These are phyloP conservation scores for Ichthyophthirius multifiliis DNA, from an alignment of 169 alveolate genomes.

Conservation along the genomic window DNA sequence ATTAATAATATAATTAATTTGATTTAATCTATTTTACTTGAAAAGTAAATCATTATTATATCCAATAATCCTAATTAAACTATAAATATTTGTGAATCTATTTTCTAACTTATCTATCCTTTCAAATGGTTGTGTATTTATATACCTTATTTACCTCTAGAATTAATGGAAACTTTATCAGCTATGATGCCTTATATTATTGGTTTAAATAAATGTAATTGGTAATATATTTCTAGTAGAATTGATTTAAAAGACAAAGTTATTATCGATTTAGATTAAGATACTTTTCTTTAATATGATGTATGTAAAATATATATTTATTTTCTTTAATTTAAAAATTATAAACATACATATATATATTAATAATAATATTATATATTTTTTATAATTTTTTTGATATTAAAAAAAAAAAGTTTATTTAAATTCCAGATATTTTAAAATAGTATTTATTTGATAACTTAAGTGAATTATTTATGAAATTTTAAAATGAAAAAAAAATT, in stretches of 20 bases:
- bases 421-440: neutral
- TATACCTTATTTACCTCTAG: neutral
- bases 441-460: neutral
- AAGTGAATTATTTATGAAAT: neutral
- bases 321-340: too few relatives aligned
- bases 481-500: neutral
- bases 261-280: neutral
- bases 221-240: neutral
- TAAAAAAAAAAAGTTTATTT: neutral
- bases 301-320: too few relatives aligned
- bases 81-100: neutral
- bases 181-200: neutral
- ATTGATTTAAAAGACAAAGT: neutral
- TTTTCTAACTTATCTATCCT: neutral
- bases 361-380: neutral
- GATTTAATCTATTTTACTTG: neutral
- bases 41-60: conserved; percentile 6
- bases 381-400: neutral
- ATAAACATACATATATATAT: too few relatives aligned
- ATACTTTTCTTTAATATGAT: neutral
- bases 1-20: neutral
- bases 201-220: neutral
- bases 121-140: conserved; percentile 4
- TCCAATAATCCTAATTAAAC: neutral
- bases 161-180: neutral